Evolutionary conservation across 2,329 filamentous ascomycete genomes (phyloP).

Genomic region (Lecanicillium sp.): DNA sequence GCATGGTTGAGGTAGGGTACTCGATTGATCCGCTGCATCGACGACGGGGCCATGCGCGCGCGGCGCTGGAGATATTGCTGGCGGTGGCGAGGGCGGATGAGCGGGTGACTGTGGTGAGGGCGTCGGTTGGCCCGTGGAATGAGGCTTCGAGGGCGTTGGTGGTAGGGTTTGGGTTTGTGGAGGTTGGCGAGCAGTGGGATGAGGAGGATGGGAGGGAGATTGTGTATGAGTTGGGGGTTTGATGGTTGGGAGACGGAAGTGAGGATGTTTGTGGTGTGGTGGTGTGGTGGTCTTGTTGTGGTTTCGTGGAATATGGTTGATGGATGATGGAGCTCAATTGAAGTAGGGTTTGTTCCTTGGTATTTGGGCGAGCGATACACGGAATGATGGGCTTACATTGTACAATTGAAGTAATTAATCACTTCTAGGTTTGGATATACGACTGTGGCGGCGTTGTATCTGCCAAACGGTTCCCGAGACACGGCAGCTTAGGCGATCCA

Average conservation of each 20-base stretch:
- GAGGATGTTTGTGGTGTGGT: no score
- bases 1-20: constrained; percentile 8
- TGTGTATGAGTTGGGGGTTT: neutral
- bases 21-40: constrained; percentile 3
- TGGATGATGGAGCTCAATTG: no score
- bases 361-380: no score
- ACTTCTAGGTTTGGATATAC: no score
- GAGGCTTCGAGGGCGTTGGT: neutral
- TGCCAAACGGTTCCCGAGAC: no score
- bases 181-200: constrained; percentile 6
- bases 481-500: no score
- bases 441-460: no score
- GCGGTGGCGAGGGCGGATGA: constrained; percentile 1
- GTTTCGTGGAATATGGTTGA: no score
- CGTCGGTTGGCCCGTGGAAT: neutral
- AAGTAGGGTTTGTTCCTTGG: no score
- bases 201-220: constrained; percentile 2
- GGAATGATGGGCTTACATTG: no score
- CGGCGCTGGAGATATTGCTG: constrained; percentile 4
- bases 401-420: no score
- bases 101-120: constrained; percentile 5
- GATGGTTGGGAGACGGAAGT: neutral
- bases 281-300: no score
- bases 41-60: constrained; percentile 4
- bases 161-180: neutral